These are phyloP conservation scores for Forsythia viridissima DNA, from an alignment of 257 asterid genomes.

Conservation along the genomic window DNA sequence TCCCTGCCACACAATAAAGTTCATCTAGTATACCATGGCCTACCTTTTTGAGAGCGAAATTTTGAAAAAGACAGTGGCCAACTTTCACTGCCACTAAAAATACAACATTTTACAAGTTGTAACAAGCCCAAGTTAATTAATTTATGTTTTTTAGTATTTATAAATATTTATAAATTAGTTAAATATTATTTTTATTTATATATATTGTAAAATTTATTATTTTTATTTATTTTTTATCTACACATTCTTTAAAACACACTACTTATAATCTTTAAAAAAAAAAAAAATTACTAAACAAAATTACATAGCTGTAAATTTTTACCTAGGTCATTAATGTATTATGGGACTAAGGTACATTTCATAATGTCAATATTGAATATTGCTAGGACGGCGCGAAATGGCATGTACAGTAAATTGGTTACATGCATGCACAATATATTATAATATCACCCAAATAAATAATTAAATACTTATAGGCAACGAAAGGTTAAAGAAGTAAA, in stretches of 20 bases:
- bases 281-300: too few species aligned
- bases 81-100: background rate
- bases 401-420: background rate
- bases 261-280: too few species aligned
- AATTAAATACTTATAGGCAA: background rate
- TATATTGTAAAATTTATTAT: too few species aligned
- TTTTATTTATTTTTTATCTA: too few species aligned
- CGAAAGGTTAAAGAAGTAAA: background rate
- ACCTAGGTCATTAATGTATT: background rate
- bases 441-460: slow-evolving; percentile 25
- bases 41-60: background rate
- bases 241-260: too few species aligned
- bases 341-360: background rate
- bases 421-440: slow-evolving; percentile 14
- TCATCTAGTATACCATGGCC: background rate
- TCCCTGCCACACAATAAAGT: slow-evolving; percentile 16
- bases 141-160: too few species aligned
- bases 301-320: background rate
- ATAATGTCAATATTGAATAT: background rate
- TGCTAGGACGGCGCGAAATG: background rate
- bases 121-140: background rate
- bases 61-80: background rate
- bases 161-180: too few species aligned
- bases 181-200: too few species aligned
- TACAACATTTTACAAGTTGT: background rate